Evolutionary conservation across 1,284 basidiomycete genomes (phyloP).

Genomic region (Hemileia vastatrix): DNA sequence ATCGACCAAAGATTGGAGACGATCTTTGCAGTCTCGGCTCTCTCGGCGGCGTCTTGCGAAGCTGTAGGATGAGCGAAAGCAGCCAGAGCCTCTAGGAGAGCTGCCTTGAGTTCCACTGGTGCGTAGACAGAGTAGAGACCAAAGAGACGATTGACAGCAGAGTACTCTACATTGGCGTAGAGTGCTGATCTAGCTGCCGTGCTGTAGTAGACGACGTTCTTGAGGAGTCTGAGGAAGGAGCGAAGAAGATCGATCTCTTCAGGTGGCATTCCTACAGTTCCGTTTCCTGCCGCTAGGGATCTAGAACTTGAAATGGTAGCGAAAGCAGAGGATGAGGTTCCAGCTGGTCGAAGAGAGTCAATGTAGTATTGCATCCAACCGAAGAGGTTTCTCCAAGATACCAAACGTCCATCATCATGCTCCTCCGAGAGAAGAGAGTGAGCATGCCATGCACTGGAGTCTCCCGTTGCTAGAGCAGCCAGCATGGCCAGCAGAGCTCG

Average conservation of each 20-base stretch:
- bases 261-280: constrained; percentile 52
- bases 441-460: constrained; percentile 38
- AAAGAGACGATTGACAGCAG: constrained; percentile 64
- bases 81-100: constrained; percentile 68
- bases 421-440: constrained; percentile 31
- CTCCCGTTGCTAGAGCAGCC: constrained; percentile 35
- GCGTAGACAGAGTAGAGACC: constrained; percentile 67
- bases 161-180: constrained; percentile 58
- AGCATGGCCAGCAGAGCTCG: constrained; percentile 42
- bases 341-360: constrained; percentile 23
- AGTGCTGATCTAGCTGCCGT: constrained; percentile 68
- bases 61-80: constrained; percentile 59
- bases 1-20: constrained; percentile 13
- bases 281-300: too few species aligned
- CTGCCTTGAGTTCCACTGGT: constrained; percentile 85
- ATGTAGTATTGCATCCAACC: constrained; percentile 43
- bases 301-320: too few species aligned
- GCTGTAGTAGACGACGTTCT: constrained; percentile 67
- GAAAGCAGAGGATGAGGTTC: too few species aligned
- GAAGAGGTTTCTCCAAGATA: constrained; percentile 40
- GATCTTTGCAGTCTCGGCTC: constrained; percentile 62
- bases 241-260: constrained; percentile 69
- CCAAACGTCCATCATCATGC: constrained; percentile 34
- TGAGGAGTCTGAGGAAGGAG: constrained; percentile 68
- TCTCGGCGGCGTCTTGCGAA: constrained; percentile 60